Conservation (phyloP, 2,329 filamentous ascomycete genomes). For the Shiraia sp. region DNA sequence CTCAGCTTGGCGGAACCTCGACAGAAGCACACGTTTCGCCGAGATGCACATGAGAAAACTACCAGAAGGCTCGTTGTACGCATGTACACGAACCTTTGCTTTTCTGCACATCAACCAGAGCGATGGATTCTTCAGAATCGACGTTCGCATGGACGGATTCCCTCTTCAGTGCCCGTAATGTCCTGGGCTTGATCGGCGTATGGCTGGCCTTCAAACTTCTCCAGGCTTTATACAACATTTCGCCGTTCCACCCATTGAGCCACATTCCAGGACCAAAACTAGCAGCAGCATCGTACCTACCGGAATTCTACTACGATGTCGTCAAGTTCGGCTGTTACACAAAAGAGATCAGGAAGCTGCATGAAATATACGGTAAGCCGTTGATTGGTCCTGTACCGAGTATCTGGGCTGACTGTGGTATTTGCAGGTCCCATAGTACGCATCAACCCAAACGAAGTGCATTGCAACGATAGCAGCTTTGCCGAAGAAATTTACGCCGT, state of each 20-base stretch:
- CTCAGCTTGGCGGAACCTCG: too few relatives aligned
- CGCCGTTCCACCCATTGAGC: constrained; percentile 32
- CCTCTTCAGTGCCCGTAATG: constrained; percentile 9
- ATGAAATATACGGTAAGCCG: constrained; percentile 39
- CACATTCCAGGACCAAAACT: constrained; percentile 40
- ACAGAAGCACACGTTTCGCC: too few relatives aligned
- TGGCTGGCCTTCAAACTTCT: constrained; percentile 18
- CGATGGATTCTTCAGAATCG: too few relatives aligned
- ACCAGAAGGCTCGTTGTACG: too few relatives aligned
- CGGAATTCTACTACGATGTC: constrained; percentile 45
- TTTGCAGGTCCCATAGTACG: constrained; percentile 37
- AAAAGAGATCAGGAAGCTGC: constrained; percentile 41
- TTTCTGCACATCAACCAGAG: too few relatives aligned
- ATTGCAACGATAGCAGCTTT: constrained; percentile 35
- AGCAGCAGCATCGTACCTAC: constrained; percentile 39
- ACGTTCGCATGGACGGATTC: not conserved
- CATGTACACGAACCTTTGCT: too few relatives aligned
- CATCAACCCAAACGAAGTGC: constrained; percentile 39
- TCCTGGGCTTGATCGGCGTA: constrained; percentile 8
- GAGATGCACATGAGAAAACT: too few relatives aligned
- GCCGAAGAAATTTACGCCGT: constrained; percentile 36
- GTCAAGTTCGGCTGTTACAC: constrained; percentile 35
- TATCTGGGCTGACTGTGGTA: not conserved
- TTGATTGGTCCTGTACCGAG: not conserved
- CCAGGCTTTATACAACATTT: constrained; percentile 30